These are phyloP conservation scores for Colletotrichum salicis DNA, from an alignment of 2,329 filamentous ascomycete genomes.

Conservation along the genomic window DNA sequence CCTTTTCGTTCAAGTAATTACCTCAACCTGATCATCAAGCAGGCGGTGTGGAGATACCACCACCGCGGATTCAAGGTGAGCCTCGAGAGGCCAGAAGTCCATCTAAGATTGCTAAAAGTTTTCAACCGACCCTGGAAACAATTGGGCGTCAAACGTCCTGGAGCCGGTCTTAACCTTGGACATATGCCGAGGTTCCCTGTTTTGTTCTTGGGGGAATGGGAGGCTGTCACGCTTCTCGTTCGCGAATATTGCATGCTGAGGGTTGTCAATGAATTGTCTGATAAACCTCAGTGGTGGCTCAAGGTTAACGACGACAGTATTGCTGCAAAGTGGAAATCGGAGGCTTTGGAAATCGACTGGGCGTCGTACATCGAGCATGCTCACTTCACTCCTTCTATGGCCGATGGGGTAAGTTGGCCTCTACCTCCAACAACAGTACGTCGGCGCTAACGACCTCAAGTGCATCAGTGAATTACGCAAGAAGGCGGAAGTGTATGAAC, in stretches of 20 bases:
- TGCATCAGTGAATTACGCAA: slow-evolving; percentile 41
- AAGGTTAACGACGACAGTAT: slow-evolving; percentile 41
- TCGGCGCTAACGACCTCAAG: background rate
- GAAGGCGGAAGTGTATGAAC: slow-evolving; percentile 47
- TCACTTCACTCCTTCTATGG: slow-evolving; percentile 45
- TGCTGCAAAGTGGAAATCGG: slow-evolving; percentile 39
- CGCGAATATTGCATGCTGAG: slow-evolving; percentile 40
- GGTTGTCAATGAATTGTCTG: slow-evolving; percentile 42
- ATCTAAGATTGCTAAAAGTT: too few species aligned
- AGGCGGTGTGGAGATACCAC: too few species aligned
- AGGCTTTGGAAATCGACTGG: slow-evolving; percentile 44
- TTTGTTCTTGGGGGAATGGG: background rate
- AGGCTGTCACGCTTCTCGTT: slow-evolving; percentile 18
- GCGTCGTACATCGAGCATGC: slow-evolving; percentile 35
- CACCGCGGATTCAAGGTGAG: too few species aligned
- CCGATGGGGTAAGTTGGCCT: slow-evolving; percentile 40
- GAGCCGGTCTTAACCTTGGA: too few species aligned
- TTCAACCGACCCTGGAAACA: too few species aligned
- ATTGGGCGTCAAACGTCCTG: too few species aligned
- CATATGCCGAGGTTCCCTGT: too few species aligned
- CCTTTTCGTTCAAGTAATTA: too few species aligned
- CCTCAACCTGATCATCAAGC: too few species aligned
- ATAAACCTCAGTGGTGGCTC: slow-evolving; percentile 42
- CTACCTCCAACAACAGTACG: too few species aligned
- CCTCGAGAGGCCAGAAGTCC: too few species aligned